Conservation (phyloP, 83 land plant species). For the Isoetes engelmannii region DNA sequence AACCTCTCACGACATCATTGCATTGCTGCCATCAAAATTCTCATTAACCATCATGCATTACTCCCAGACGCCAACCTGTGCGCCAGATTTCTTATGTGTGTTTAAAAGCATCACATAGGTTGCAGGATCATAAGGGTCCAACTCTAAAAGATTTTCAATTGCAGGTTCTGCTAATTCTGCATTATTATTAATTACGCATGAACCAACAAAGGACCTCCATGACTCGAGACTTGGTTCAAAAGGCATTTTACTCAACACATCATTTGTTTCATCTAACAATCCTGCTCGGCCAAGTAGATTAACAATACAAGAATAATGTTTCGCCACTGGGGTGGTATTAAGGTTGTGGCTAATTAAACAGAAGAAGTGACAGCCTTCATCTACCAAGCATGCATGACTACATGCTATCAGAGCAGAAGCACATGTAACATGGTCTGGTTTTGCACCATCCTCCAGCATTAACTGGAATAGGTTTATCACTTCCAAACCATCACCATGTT, state of each 20-base stretch:
- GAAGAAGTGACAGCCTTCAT: conserved; percentile 42
- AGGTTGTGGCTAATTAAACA: conserved; percentile 30
- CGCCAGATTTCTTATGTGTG: not conserved
- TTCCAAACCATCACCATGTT: conserved; percentile 37
- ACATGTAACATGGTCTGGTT: conserved; percentile 41
- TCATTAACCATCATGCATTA: too few relatives aligned
- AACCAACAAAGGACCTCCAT: conserved; percentile 47
- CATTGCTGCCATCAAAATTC: too few relatives aligned
- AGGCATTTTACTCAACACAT: conserved; percentile 38
- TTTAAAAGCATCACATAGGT: conserved; percentile 36
- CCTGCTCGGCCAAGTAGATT: conserved; percentile 38
- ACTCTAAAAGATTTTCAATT: conserved; percentile 17
- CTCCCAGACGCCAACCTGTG: too few relatives aligned
- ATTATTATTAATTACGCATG: conserved; percentile 36
- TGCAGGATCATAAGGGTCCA: conserved; percentile 43
- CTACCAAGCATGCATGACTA: conserved; percentile 36
- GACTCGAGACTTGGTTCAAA: conserved; percentile 30
- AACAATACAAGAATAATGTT: conserved; percentile 21
- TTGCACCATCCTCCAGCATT: conserved; percentile 27
- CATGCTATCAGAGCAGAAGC: conserved; percentile 39
- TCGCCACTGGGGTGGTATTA: conserved; percentile 29
- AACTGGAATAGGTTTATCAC: conserved; percentile 33
- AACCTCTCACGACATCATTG: too few relatives aligned
- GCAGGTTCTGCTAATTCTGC: conserved; percentile 37
- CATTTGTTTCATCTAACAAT: conserved; percentile 21